These are phyloP conservation scores for Coriolopsis trogii DNA, from an alignment of 1,284 basidiomycete species.

Conservation along the genomic window DNA sequence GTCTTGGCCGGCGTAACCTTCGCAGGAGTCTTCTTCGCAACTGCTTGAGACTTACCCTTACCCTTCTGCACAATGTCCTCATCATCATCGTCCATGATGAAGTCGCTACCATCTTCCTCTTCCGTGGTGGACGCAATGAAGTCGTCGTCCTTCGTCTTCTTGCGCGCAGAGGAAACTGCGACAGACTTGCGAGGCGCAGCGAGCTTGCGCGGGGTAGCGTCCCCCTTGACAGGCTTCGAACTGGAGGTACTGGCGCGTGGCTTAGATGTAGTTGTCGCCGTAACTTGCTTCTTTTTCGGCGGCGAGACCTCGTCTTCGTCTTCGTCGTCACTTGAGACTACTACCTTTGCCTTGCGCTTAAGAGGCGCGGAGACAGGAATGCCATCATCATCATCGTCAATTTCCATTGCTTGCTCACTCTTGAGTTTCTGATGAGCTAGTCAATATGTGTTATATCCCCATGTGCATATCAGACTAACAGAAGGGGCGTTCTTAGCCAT, in stretches of 20 bases:
- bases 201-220: conserved; percentile 8
- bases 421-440: conserved; percentile 24
- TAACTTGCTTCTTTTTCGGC: conserved; percentile 45
- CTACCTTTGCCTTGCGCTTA: conserved; percentile 35
- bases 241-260: conserved; percentile 19
- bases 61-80: conserved; percentile 29
- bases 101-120: conserved; percentile 28
- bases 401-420: conserved; percentile 30
- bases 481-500: not conserved
- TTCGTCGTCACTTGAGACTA: conserved; percentile 39
- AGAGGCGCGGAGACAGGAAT: conserved; percentile 14
- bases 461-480: not conserved
- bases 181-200: conserved; percentile 7
- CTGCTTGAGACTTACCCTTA: conserved; percentile 28
- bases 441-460: not conserved
- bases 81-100: conserved; percentile 34
- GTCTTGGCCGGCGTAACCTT: conserved; percentile 24
- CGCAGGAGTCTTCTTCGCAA: conserved; percentile 21
- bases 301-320: conserved; percentile 32
- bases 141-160: conserved; percentile 30
- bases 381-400: conserved; percentile 26
- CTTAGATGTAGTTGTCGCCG: conserved; percentile 32
- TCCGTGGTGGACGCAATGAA: conserved; percentile 25
- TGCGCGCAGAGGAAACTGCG: conserved; percentile 3
- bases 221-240: conserved; percentile 15